Evolutionary conservation across 352 stramenopile species (phyloP).

Genomic region (Phytophthora europaea): DNA sequence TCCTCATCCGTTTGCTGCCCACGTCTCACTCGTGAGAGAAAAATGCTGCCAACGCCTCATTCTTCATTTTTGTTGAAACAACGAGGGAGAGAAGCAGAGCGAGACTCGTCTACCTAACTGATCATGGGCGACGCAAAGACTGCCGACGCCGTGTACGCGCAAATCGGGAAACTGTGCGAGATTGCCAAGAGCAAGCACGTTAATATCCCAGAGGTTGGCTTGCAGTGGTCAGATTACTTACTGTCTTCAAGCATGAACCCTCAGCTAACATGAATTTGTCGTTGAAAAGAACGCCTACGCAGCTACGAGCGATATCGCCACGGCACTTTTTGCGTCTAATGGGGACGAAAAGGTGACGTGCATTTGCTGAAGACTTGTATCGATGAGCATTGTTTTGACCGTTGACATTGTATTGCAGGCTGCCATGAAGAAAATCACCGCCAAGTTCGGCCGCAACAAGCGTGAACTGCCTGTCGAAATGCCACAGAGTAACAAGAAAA

Average conservation of each 20-base stretch:
- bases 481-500: conserved; percentile 33
- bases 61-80: conserved; percentile 24
- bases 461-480: conserved; percentile 12
- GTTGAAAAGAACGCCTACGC: conserved; percentile 31
- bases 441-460: conserved; percentile 42
- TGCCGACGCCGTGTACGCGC: conserved; percentile 29
- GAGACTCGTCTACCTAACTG: not conserved
- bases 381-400: not conserved
- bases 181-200: conserved; percentile 29
- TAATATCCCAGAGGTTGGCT: conserved; percentile 34
- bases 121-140: conserved; percentile 33
- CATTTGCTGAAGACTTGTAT: not conserved
- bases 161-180: conserved; percentile 37
- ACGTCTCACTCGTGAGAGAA: conserved; percentile 27
- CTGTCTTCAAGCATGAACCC: not conserved
- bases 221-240: not conserved
- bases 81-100: not conserved
- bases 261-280: not conserved
- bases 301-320: conserved; percentile 34
- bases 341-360: conserved; percentile 38
- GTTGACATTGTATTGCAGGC: conserved; percentile 16
- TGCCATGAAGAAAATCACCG: conserved; percentile 37
- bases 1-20: conserved; percentile 13
- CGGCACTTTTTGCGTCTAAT: conserved; percentile 35
- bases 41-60: conserved; percentile 15